Evolutionary conservation across 2,329 filamentous ascomycete species (phyloP).

Genomic region (Ophiostoma montium): DNA sequence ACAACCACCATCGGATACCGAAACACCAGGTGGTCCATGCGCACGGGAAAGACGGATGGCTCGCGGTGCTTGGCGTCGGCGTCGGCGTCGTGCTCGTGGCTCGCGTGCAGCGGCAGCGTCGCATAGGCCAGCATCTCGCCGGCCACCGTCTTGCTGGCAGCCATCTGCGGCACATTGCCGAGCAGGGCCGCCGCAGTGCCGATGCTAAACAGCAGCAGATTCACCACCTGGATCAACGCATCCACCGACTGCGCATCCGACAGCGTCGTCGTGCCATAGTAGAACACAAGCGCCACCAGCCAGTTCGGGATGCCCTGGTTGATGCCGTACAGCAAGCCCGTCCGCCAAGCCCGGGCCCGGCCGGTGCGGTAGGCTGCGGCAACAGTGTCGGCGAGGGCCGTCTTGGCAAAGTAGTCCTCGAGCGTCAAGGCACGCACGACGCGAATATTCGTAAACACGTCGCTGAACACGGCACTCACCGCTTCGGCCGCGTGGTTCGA

Average conservation of each 20-base stretch:
- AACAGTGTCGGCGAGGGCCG: slow-evolving; percentile 43
- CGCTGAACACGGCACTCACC: slow-evolving; percentile 50
- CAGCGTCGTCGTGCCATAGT: slow-evolving; percentile 59
- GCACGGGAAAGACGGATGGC: slow-evolving; percentile 27
- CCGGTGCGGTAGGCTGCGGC: slow-evolving; percentile 44
- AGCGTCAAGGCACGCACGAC: slow-evolving; percentile 64
- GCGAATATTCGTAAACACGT: slow-evolving; percentile 66
- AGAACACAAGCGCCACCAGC: slow-evolving; percentile 68
- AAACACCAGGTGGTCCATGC: slow-evolving; percentile 51
- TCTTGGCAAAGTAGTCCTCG: slow-evolving; percentile 51
- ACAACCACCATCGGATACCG: slow-evolving; percentile 51
- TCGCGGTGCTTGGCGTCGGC: slow-evolving; percentile 22
- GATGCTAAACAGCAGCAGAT: slow-evolving; percentile 72
- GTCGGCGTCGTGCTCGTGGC: slow-evolving; percentile 42
- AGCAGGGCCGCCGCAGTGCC: slow-evolving; percentile 57
- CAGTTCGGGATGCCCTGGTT: slow-evolving; percentile 59
- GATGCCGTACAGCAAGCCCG: slow-evolving; percentile 62
- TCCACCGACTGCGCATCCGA: slow-evolving; percentile 32
- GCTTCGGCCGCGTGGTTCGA: slow-evolving; percentile 49
- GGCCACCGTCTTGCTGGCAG: slow-evolving; percentile 57
- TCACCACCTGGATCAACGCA: slow-evolving; percentile 58
- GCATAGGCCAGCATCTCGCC: slow-evolving; percentile 58
- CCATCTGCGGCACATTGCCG: slow-evolving; percentile 66
- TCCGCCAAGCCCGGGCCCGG: slow-evolving; percentile 48
- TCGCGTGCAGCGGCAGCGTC: slow-evolving; percentile 37